Percentiles rank a stretch among this genome's conserved stretches.
These are phyloP conservation scores for Stentor coeruleus DNA, from an alignment of 73 alveolate species.

Conservation along the genomic window DNA sequence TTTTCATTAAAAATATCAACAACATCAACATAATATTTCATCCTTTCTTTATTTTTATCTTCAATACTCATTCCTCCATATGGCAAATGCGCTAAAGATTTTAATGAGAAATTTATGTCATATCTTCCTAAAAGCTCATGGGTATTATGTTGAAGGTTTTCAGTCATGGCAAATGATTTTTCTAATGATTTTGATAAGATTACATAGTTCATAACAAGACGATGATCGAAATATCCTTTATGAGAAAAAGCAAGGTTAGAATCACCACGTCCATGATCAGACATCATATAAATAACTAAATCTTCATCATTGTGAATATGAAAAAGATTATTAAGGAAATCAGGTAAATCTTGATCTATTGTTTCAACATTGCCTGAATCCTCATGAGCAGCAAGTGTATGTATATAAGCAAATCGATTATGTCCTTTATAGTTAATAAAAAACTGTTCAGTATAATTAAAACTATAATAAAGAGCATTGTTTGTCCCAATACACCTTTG, in stretches of 20 bases:
- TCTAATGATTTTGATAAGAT: not conserved
- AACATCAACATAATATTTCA: not conserved
- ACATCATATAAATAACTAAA: not conserved
- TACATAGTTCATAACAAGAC: not conserved
- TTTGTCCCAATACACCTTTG: conserved; percentile 1
- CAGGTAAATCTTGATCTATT: not conserved
- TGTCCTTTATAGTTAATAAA: not conserved
- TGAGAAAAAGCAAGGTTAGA: not conserved
- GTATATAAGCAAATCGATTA: conserved; percentile 1
- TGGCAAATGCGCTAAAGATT: not conserved
- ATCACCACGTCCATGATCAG: not conserved
- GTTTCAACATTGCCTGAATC: not conserved
- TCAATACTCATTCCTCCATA: not conserved
- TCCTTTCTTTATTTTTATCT: not conserved
- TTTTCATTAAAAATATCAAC: not conserved
- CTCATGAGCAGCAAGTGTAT: conserved; percentile 16
- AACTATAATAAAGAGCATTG: not conserved
- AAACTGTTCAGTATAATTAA: not conserved
- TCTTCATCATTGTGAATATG: not conserved
- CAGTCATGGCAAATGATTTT: too few relatives aligned
- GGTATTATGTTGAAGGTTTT: not conserved
- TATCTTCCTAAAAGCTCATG: not conserved
- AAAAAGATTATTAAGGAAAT: not conserved
- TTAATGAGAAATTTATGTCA: not conserved
- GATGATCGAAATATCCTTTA: not conserved